phyloP scores from a whole-genome alignment of 2,329 filamentous ascomycete genomes.

The Calycina herbarum region DNA sequence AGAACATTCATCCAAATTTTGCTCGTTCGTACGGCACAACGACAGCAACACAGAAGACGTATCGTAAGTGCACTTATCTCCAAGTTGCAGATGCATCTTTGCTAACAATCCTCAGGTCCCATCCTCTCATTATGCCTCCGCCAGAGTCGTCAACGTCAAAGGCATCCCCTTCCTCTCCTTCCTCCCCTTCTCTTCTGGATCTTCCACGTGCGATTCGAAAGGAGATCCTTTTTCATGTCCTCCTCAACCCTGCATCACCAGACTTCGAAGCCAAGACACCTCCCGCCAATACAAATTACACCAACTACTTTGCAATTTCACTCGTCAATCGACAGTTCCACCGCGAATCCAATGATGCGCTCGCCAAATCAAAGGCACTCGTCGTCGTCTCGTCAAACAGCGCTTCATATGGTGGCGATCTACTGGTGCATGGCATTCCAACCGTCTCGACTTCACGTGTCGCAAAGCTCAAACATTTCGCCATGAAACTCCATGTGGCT shows the following conservation, averaged over 20 bases:
- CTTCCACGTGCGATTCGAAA: neutral
- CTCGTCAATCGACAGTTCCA: conserved; percentile 7
- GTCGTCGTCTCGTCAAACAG: conserved; percentile 7
- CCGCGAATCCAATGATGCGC: neutral
- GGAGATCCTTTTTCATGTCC: neutral
- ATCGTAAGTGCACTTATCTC: neutral
- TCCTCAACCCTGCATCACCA: conserved; percentile 2
- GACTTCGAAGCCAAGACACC: conserved; percentile 10
- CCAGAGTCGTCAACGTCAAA: neutral
- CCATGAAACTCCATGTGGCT: neutral
- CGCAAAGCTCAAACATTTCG: neutral
- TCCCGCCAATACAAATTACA: neutral
- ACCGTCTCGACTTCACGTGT: neutral
- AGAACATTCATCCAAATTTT: neutral
- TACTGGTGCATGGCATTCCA: neutral
- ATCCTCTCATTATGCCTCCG: neutral
- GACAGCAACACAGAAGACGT: neutral
- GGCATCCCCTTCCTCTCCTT: neutral
- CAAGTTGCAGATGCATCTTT: neutral
- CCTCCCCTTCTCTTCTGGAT: neutral
- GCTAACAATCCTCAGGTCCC: neutral
- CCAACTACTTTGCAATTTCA: conserved; percentile 3
- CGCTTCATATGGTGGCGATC: neutral
- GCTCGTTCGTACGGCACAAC: neutral
- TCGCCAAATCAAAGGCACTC: conserved; percentile 7